Percentiles rank a stretch among this genome's conserved stretches.
phyloP scores from a whole-genome alignment of 176 grass and related monocot species.

The Triticum monococcum region DNA sequence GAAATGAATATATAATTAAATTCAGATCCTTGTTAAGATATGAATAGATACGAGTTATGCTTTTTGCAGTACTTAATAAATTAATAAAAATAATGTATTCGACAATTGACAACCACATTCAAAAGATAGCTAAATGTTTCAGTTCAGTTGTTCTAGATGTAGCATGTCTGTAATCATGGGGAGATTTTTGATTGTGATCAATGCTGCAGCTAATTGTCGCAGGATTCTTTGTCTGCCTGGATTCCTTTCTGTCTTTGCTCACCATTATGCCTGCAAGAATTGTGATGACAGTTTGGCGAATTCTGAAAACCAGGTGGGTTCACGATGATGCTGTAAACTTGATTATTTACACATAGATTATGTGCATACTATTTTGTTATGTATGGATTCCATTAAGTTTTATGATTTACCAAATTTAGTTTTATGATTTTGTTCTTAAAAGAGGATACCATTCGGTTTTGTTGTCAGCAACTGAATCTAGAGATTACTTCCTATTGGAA shows the following conservation, averaged over 20 bases:
- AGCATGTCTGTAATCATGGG: not conserved
- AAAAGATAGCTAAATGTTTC: not conserved
- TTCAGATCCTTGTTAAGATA: constrained; percentile 1
- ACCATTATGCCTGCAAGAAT: constrained; percentile 95
- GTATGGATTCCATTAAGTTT: not conserved
- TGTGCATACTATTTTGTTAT: not conserved
- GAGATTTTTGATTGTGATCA: constrained; percentile 56
- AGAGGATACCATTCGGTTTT: constrained; percentile 12
- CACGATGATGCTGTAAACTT: constrained; percentile 19
- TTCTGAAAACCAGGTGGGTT: constrained; percentile 75
- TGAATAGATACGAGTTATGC: not conserved
- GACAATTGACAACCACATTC: not conserved
- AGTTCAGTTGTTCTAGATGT: not conserved
- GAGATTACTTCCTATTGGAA: not conserved
- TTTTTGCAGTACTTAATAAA: not conserved
- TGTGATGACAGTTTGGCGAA: constrained; percentile 64
- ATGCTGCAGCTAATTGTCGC: constrained; percentile 86
- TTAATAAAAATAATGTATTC: not conserved
- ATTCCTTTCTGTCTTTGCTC: constrained; percentile 87
- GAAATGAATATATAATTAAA: not conserved
- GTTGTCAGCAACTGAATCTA: not conserved
- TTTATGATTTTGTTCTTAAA: constrained; percentile 7
- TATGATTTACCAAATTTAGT: constrained; percentile 3
- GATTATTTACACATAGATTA: constrained; percentile 3
- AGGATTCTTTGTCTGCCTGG: constrained; percentile 91